These are phyloP conservation scores for Neofusicoccum umdonicola DNA, from an alignment of 2,329 filamentous ascomycete genomes.

Conservation along the genomic window DNA sequence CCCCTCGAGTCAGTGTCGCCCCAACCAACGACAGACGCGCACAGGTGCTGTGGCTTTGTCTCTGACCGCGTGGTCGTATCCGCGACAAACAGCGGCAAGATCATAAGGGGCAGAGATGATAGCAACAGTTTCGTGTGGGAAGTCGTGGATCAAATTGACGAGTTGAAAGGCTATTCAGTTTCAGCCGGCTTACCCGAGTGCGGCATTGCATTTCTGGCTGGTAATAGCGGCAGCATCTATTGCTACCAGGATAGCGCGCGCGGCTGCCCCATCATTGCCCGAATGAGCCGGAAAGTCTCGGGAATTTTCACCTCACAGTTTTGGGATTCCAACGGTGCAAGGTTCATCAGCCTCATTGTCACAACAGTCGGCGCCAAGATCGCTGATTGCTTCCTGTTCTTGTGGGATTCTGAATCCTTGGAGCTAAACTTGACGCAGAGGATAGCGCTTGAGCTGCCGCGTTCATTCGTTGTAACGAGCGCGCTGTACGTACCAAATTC, in stretches of 20 bases:
- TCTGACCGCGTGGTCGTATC: conserved; percentile 3
- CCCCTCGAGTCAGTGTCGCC: conserved; percentile 6
- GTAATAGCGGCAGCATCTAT: conserved; percentile 45
- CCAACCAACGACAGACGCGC: conserved; percentile 10
- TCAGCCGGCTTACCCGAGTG: conserved; percentile 37
- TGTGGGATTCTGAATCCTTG: neutral
- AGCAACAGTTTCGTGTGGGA: conserved; percentile 22
- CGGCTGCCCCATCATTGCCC: conserved; percentile 27
- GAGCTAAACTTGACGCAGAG: neutral
- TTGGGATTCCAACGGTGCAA: neutral
- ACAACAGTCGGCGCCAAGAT: conserved; percentile 36
- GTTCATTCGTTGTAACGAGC: conserved; percentile 53
- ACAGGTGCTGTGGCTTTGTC: conserved; percentile 11
- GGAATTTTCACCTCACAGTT: conserved; percentile 33
- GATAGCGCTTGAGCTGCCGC: conserved; percentile 28
- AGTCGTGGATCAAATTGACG: conserved; percentile 33
- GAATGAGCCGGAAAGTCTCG: conserved; percentile 39
- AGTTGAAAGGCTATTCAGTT: conserved; percentile 50
- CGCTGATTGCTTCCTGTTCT: conserved; percentile 28
- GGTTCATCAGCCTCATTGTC: conserved; percentile 32
- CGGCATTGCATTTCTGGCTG: conserved; percentile 46
- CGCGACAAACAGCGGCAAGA: conserved; percentile 57
- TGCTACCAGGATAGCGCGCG: conserved; percentile 28
- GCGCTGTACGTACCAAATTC: neutral
- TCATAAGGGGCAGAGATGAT: conserved; percentile 33